Base-by-base conservation (phyloP, 2,329 filamentous ascomycete species). In the Neofusicoccum kwambonambiense region DNA sequence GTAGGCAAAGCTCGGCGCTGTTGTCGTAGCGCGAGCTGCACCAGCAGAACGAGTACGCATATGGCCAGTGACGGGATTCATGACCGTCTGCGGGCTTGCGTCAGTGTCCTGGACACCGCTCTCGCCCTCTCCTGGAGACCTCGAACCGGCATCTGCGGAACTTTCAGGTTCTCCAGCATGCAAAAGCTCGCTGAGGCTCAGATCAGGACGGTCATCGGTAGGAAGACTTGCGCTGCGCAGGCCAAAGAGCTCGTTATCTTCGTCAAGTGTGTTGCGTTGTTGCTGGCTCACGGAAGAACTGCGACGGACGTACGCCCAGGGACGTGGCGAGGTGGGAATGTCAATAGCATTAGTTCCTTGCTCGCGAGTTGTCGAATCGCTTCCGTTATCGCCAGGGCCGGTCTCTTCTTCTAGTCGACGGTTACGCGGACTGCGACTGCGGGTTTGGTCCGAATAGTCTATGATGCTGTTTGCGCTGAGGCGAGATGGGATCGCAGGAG, bases 401-500 rank as follows among this genome's bases (percentile, higher is more conserved):
- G 64, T 52, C 31, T 65, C 62, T 45, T 67, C 56, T 22, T 60
- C 51, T 68, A 68, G 74, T 15, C 45, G 52, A 45, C 45, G 44
- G n/a, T 19, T 15, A 11, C 63, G 63, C n/a, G 52, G 52, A 66
- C 72, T 74, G 68, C 69, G 74, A 62, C 75, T 78, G 45, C 78
- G 78, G 15, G 73, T 71, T 15, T 73, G 71, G 35, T 64, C 63
- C 58, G 80, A 77, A 72, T 92, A 90, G 68, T 92, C 90, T 49
- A 88, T 88, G 66, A 95, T 92, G 60, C 91, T 95, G 73, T 96
- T 93, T 68, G 95, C 92, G 73, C 92, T 96, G 22, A 99, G 81
- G n/a, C 95, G 87, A 7, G 93, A 97, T 19, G 94, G 94, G 34
- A 98, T 92, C 11, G 93, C 93, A 3, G 95, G 95, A 0, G 93